A percentile compares a stretch with the other conserved stretches of the same genome.
Evolutionary conservation across 2,329 filamentous ascomycete species (phyloP).

Genomic region (Teratosphaeria destructans): DNA sequence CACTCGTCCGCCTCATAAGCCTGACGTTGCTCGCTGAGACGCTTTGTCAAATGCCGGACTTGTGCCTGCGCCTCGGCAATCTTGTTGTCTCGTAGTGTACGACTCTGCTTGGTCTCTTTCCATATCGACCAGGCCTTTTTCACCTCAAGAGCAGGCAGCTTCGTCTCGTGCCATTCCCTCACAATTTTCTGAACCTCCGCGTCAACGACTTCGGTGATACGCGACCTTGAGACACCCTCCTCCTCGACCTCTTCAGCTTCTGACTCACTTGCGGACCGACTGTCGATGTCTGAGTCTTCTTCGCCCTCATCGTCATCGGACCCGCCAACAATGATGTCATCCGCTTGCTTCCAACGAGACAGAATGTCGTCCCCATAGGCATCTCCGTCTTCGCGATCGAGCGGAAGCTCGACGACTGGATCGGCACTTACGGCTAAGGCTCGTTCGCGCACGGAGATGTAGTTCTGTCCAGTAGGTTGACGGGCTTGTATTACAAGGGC

Average conservation of each 20-base stretch:
- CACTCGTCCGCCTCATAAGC: slow-evolving; percentile 47
- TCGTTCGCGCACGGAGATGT: slow-evolving; percentile 20
- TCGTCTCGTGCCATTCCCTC: slow-evolving; percentile 47
- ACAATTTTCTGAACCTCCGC: slow-evolving; percentile 43
- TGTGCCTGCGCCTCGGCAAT: slow-evolving; percentile 36
- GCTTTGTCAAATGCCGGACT: slow-evolving; percentile 36
- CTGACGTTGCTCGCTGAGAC: slow-evolving; percentile 46
- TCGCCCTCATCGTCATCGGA: slow-evolving; percentile 22
- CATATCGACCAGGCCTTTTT: slow-evolving; percentile 54
- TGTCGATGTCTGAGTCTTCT: slow-evolving; percentile 7
- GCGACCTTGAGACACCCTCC: slow-evolving; percentile 26
- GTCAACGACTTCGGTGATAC: slow-evolving; percentile 45
- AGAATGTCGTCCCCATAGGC: background rate
- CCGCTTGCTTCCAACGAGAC: background rate
- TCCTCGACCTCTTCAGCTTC: slow-evolving; percentile 43
- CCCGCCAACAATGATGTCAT: background rate
- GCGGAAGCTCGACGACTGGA: background rate
- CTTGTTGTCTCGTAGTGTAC: slow-evolving; percentile 28
- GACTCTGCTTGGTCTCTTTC: slow-evolving; percentile 42
- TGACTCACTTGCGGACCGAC: slow-evolving; percentile 17
- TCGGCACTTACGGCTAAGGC: slow-evolving; percentile 8
- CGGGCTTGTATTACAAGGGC: slow-evolving; percentile 19
- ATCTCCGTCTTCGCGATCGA: background rate
- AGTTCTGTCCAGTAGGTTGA: slow-evolving; percentile 3
- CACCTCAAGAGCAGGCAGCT: slow-evolving; percentile 44